A percentile compares a stretch with the other conserved stretches of the same genome.
Conservation (phyloP, 1,139 yeast species). For the Hemisphaericaspora xylofermentans region DNA sequence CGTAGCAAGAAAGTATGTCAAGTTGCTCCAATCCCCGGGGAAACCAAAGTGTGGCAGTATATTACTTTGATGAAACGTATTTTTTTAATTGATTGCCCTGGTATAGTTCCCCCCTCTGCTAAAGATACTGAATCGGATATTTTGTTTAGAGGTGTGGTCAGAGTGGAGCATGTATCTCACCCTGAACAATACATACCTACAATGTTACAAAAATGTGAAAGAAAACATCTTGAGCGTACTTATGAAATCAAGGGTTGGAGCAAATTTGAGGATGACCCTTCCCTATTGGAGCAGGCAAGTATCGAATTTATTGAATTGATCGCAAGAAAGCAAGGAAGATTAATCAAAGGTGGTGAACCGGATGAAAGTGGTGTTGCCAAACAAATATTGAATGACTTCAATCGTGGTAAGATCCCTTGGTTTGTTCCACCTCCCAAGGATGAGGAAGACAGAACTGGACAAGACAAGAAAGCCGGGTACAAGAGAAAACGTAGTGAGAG, state of each 20-base stretch:
- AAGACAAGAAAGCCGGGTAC: conserved; percentile 53
- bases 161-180: conserved; percentile 92
- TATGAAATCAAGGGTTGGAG: conserved; percentile 94
- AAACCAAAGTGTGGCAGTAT: conserved; percentile 98
- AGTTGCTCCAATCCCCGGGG: conserved; percentile 99
- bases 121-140: conserved; percentile 94
- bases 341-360: conserved; percentile 96
- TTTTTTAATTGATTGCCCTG: conserved; percentile 96
- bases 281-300: conserved; percentile 51
- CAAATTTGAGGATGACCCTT: conserved; percentile 41
- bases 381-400: conserved; percentile 87
- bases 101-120: conserved; percentile 93
- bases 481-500: conserved; percentile 52
- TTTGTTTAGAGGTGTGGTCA: conserved; percentile 92
- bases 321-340: conserved; percentile 90
- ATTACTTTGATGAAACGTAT: conserved; percentile 95
- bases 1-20: conserved; percentile 94
- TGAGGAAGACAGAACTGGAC: conserved; percentile 52
- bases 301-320: conserved; percentile 83
- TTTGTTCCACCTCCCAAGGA: conserved; percentile 90
- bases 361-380: conserved; percentile 94
- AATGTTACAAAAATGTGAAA: conserved; percentile 78
- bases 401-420: conserved; percentile 98
- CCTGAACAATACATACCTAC: conserved; percentile 97
- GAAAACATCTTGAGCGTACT: conserved; percentile 90